Base-by-base conservation (phyloP, 306 rosid species). In the Mimosa bimucronata region DNA sequence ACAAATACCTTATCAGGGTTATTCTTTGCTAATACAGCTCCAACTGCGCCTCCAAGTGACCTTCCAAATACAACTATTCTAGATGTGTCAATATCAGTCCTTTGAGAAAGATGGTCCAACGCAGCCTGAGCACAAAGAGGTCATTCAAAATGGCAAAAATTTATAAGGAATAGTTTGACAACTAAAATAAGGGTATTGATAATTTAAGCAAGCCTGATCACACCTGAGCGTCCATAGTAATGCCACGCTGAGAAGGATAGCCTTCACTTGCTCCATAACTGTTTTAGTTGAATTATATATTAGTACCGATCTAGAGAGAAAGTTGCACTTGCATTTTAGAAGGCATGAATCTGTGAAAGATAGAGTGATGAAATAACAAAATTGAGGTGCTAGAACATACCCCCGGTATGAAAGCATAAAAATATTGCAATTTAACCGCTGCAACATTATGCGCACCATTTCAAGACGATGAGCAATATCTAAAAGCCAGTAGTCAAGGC, bases 31-130 rank as follows among this genome's bases (percentile, higher is more conserved):
- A 96, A 97, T 64, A 88, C 91, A 71, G 99, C 73, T 81, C 99
- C 99, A 87, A 96, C 99, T 55, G 99, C 99, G 82, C 98, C 99
- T 38, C 99, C 99, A 69, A 96, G 99, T 66, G 99, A 93, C 87
- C 99, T 88, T 85, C 99, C 99, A 74, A 93, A 96, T 65, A 96
- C 94, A 88, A 96, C 75, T 81, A 96, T 93, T 86, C 93, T 88
- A 73, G 98, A 88, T 21, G 97, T 84, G 83, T 96, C 99, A 69
- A 96, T 91, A 86, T 96, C 99, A 84, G 90, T 79, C 85, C 98
- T 88, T 86, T 91, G 97, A 78, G 88, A 89, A 83, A 96, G 99
- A 90, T 96, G 97, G 75, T 96, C 97, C 91, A 96, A 85, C 40
- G 99, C 99, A 85, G 94, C 97, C 98, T 96, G 83, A 68, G 67